phyloP scores from a whole-genome alignment of 331 rosid genomes.

The Ulmus americana region DNA sequence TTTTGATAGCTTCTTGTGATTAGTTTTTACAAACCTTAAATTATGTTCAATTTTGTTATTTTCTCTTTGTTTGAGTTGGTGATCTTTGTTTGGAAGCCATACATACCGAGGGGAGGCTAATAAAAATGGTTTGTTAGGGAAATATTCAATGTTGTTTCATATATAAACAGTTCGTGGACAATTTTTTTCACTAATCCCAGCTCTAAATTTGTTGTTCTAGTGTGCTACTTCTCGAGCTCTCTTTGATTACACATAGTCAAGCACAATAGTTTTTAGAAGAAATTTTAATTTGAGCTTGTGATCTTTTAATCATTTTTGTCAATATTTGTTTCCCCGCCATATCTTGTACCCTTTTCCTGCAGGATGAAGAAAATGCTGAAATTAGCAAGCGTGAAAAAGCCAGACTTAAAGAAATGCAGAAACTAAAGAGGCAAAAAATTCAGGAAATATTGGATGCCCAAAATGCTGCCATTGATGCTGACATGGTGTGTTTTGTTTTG shows the following conservation, averaged over 20 bases:
- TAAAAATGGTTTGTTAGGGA: neutral
- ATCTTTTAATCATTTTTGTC: neutral
- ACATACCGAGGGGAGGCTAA: no score
- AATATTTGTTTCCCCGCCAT: neutral
- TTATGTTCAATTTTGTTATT: neutral
- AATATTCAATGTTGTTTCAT: neutral
- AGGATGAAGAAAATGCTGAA: conserved; percentile 52
- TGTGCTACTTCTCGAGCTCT: neutral
- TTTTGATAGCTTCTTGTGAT: neutral
- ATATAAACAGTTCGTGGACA: neutral
- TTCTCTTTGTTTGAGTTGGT: no score
- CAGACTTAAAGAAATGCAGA: conserved; percentile 70
- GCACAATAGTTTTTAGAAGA: neutral
- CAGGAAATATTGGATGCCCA: conserved; percentile 81
- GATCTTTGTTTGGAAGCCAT: no score
- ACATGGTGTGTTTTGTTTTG: conserved; percentile 52
- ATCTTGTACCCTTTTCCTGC: conserved; percentile 1
- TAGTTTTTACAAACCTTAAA: neutral
- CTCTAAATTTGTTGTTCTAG: neutral
- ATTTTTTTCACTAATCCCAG: neutral
- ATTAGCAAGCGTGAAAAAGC: conserved; percentile 77
- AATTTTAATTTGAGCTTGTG: neutral
- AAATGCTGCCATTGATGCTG: conserved; percentile 87
- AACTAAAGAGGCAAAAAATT: conserved; percentile 71
- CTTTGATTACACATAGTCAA: neutral